phyloP scores from a whole-genome alignment of 768 basidiomycete genomes.

The Lactifluus piperatus region DNA sequence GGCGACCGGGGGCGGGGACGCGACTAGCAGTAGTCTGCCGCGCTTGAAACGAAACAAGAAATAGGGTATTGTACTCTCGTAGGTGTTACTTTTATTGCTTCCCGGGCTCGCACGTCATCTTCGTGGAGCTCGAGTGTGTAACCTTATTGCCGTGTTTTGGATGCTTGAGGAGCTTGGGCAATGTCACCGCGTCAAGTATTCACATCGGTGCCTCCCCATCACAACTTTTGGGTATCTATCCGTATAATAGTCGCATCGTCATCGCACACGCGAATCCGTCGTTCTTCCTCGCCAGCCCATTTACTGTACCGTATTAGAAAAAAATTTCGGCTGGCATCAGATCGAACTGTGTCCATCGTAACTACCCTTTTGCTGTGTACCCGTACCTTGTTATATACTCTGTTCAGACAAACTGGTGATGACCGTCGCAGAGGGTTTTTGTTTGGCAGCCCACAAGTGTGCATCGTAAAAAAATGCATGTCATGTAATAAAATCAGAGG shows the following conservation, averaged over 20 bases:
- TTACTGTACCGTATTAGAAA: background rate
- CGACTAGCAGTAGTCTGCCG: constrained; percentile 6
- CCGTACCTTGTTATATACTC: background rate
- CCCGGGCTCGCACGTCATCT: background rate
- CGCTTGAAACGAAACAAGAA: constrained; percentile 25
- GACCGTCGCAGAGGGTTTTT: background rate
- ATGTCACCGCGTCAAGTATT: background rate
- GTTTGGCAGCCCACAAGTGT: background rate
- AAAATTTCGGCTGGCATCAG: background rate
- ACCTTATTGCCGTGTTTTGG: too few relatives aligned
- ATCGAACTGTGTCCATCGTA: background rate
- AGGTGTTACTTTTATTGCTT: background rate
- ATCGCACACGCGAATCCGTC: background rate
- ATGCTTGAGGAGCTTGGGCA: background rate
- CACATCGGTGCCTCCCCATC: background rate
- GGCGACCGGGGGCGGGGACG: background rate
- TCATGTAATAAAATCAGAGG: background rate
- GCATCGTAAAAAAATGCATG: too few relatives aligned
- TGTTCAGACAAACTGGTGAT: too few relatives aligned
- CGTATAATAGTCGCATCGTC: background rate
- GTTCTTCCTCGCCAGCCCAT: background rate
- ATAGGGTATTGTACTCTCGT: constrained; percentile 1
- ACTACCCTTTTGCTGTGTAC: background rate
- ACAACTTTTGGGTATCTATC: background rate
- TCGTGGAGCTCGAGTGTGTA: background rate